Percentiles rank a stretch among this genome's conserved stretches.
These are phyloP conservation scores for Colletotrichum musae DNA, from an alignment of 2,329 filamentous ascomycete species.

Conservation along the genomic window DNA sequence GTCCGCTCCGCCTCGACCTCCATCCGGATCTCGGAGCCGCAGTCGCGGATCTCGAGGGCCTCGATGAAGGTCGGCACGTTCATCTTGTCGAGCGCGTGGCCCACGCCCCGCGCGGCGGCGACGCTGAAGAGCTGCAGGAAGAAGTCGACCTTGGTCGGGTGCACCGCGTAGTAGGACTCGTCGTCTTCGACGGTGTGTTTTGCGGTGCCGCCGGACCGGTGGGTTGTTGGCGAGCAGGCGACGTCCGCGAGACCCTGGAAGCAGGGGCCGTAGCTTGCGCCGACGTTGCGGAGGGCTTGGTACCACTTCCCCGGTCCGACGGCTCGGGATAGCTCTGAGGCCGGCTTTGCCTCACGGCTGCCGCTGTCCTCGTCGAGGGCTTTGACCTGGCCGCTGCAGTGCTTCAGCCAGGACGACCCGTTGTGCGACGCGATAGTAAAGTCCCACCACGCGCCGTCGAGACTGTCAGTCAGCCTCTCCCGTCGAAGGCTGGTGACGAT, in stretches of 20 bases:
- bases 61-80: slow-evolving; percentile 30
- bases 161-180: slow-evolving; percentile 4
- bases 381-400: slow-evolving; percentile 16
- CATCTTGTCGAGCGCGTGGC: slow-evolving; percentile 25
- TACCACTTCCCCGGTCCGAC: slow-evolving; percentile 36
- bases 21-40: slow-evolving; percentile 6
- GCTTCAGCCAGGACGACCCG: slow-evolving; percentile 13
- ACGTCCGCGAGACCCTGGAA: slow-evolving; percentile 30
- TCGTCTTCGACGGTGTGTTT: not conserved
- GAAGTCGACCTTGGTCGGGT: slow-evolving; percentile 22
- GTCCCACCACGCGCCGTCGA: slow-evolving; percentile 17
- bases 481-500: slow-evolving; percentile 5
- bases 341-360: not conserved
- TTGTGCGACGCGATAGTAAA: slow-evolving; percentile 15
- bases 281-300: slow-evolving; percentile 25
- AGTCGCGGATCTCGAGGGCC: not conserved
- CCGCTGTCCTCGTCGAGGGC: not conserved
- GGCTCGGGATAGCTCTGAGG: slow-evolving; percentile 33
- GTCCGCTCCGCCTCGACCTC: slow-evolving; percentile 13
- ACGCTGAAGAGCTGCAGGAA: slow-evolving; percentile 34
- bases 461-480: slow-evolving; percentile 4
- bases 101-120: slow-evolving; percentile 16
- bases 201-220: slow-evolving; percentile 11
- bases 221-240: slow-evolving; percentile 8
- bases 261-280: slow-evolving; percentile 30